phyloP scores from a whole-genome alignment of 768 basidiomycete genomes.

The Hortiboletus flavorubellus region DNA sequence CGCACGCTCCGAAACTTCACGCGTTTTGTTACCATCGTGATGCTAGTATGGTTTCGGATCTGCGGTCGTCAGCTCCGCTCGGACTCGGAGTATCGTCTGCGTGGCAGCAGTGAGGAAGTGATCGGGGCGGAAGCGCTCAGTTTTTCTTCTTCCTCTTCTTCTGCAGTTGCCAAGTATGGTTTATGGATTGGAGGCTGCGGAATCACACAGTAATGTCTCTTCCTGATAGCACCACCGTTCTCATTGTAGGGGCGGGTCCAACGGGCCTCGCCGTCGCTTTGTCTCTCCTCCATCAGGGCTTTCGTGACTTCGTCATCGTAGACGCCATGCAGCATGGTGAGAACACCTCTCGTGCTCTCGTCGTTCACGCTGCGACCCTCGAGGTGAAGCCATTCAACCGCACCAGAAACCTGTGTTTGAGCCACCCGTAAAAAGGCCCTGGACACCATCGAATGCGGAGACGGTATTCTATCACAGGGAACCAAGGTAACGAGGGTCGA shows the following conservation, averaged over 20 bases:
- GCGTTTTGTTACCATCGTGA: no score
- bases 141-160: no score
- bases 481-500: constrained; percentile 25
- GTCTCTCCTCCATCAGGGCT: constrained; percentile 43
- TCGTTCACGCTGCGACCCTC: constrained; percentile 52
- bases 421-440: constrained; percentile 33
- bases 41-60: no score
- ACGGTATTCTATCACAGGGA: constrained; percentile 39
- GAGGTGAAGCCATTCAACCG: constrained; percentile 33
- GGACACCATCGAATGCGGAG: constrained; percentile 41
- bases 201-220: constrained; percentile 22
- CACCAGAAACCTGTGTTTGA: neutral
- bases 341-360: constrained; percentile 44
- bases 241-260: constrained; percentile 55
- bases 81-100: no score
- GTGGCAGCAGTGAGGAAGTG: no score
- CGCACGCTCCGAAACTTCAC: no score
- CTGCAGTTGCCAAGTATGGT: no score
- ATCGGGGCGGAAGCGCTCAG: no score
- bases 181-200: no score
- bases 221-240: constrained; percentile 38
- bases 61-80: no score
- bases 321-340: constrained; percentile 36
- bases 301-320: constrained; percentile 42
- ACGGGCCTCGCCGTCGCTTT: constrained; percentile 46